Conservation (phyloP, 1,284 basidiomycete genomes). For the Waitea zeae region DNA sequence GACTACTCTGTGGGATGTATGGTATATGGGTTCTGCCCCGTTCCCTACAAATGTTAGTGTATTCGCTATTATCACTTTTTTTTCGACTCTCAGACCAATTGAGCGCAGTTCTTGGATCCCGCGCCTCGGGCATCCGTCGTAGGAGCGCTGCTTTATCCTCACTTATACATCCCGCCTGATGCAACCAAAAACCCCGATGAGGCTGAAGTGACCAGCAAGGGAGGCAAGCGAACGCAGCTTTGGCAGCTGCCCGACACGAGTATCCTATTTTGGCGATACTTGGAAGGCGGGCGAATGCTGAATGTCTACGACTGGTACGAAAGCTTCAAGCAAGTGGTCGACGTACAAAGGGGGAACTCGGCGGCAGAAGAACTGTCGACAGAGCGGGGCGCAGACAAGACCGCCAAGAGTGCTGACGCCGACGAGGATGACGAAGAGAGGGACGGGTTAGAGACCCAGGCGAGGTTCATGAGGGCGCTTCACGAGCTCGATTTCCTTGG, state of each 20-base stretch:
- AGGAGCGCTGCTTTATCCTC: constrained; percentile 39
- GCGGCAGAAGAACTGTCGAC: too few species aligned
- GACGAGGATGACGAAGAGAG: constrained; percentile 22
- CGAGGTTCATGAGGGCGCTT: constrained; percentile 55
- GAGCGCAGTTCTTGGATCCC: constrained; percentile 44
- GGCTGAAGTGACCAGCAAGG: constrained; percentile 5
- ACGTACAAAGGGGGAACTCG: constrained; percentile 8
- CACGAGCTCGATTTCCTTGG: constrained; percentile 69
- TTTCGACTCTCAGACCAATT: constrained; percentile 1
- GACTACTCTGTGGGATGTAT: constrained; percentile 47
- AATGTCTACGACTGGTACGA: constrained; percentile 75
- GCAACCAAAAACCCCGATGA: constrained; percentile 7
- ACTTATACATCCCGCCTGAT: constrained; percentile 24
- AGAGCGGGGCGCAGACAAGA: constrained; percentile 1
- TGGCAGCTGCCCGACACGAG: constrained; percentile 49
- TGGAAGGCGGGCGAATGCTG: constrained; percentile 60
- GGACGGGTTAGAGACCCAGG: constrained; percentile 50
- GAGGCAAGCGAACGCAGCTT: constrained; percentile 13
- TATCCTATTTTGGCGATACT: constrained; percentile 57
- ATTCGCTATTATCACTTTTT: constrained; percentile 1
- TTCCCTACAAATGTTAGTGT: constrained; percentile 44
- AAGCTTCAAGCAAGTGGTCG: constrained; percentile 34
- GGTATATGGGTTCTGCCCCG: constrained; percentile 45
- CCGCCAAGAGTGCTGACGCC: constrained; percentile 12
- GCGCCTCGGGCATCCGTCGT: constrained; percentile 40